Conservation (phyloP, 257 asterid genomes). For the Forsythia viridissima region DNA sequence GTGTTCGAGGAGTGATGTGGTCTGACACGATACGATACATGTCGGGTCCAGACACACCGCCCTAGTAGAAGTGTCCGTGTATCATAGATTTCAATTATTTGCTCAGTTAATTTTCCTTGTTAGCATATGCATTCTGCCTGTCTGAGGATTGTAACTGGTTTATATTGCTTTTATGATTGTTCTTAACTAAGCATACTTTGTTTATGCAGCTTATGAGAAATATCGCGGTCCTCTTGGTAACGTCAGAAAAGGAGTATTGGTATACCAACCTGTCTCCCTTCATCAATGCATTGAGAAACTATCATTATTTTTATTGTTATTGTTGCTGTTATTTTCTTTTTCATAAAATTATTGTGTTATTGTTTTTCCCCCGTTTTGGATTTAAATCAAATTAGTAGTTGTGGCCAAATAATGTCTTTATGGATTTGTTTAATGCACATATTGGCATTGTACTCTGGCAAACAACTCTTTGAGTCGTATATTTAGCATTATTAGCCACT, state of each 20-base stretch:
- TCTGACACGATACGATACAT: too few relatives aligned
- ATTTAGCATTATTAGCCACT: neutral
- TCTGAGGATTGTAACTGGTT: neutral
- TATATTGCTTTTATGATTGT: neutral
- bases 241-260: constrained; percentile 98
- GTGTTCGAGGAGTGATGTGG: too few relatives aligned
- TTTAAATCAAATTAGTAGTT: neutral
- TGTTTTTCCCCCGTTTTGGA: neutral
- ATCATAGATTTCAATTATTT: constrained; percentile 3
- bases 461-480: neutral
- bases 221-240: constrained; percentile 96
- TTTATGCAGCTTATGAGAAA: constrained; percentile 77
- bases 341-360: neutral
- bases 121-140: neutral
- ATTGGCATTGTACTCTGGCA: neutral
- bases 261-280: constrained; percentile 30
- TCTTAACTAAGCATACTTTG: neutral
- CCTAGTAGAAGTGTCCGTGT: too few relatives aligned
- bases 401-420: neutral
- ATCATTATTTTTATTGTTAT: neutral
- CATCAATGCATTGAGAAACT: neutral
- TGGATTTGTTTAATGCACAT: neutral
- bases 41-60: too few relatives aligned
- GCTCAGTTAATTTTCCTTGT: constrained; percentile 4
- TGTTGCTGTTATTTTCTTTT: constrained; percentile 7